phyloP scores from a whole-genome alignment of 495 filamentous ascomycete genomes.

The Hyphodiscus hymeniophilus region DNA sequence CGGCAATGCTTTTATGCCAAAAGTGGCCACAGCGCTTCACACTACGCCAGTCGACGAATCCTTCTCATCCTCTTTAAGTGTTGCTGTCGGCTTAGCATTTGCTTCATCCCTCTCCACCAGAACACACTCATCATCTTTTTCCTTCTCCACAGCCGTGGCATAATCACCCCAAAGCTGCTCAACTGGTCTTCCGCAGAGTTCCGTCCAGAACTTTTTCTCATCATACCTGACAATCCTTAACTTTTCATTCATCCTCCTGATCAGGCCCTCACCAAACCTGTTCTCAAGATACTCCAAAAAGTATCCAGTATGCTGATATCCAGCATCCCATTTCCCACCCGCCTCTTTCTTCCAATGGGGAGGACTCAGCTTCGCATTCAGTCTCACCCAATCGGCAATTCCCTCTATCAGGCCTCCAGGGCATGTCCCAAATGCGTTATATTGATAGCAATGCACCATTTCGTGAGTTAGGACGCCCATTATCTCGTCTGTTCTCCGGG shows the following conservation, averaged over 20 bases:
- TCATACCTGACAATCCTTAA: slow-evolving; percentile 50
- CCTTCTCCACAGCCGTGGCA: slow-evolving; percentile 25
- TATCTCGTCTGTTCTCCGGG: slow-evolving; percentile 54
- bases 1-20: too few species aligned
- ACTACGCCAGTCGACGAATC: background rate
- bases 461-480: slow-evolving; percentile 82
- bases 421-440: slow-evolving; percentile 51
- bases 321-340: slow-evolving; percentile 70
- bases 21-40: background rate
- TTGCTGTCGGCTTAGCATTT: background rate
- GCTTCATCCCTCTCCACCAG: slow-evolving; percentile 23
- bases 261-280: slow-evolving; percentile 58
- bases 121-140: slow-evolving; percentile 20
- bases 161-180: slow-evolving; percentile 72
- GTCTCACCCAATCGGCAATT: slow-evolving; percentile 86
- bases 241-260: slow-evolving; percentile 67
- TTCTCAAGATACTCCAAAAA: slow-evolving; percentile 73
- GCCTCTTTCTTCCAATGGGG: slow-evolving; percentile 73
- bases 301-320: slow-evolving; percentile 88
- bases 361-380: slow-evolving; percentile 63
- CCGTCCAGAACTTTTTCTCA: slow-evolving; percentile 60
- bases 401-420: slow-evolving; percentile 86
- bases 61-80: background rate
- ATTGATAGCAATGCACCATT: slow-evolving; percentile 94
- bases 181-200: slow-evolving; percentile 55